Percentiles rank a stretch among this genome's conserved stretches.
Evolutionary conservation across 163 green algal species (phyloP).

Genomic region (Chlorella variabilis): DNA sequence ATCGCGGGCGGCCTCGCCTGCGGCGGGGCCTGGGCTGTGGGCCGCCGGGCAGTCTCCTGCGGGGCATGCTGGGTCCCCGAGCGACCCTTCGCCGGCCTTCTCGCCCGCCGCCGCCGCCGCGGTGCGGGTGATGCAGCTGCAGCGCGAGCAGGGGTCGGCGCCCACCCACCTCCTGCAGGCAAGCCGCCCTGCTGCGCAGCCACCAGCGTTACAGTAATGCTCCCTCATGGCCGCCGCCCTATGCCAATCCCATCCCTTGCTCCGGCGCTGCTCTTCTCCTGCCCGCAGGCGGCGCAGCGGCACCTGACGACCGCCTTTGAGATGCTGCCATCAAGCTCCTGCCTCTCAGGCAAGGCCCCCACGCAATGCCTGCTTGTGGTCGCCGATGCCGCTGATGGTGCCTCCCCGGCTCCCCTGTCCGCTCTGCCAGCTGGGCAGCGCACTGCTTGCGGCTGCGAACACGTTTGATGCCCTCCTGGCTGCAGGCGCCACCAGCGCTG

Average conservation of each 20-base stretch:
- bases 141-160: background rate
- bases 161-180: slow-evolving; percentile 9
- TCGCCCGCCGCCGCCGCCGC: background rate
- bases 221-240: too few species aligned
- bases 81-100: background rate
- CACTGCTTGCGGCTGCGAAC: background rate
- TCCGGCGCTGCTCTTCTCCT: too few species aligned
- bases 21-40: too few species aligned
- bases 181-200: background rate
- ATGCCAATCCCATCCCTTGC: background rate
- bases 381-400: background rate
- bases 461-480: background rate
- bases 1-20: too few species aligned
- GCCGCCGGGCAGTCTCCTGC: background rate
- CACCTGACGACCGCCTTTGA: slow-evolving; percentile 15
- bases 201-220: too few species aligned
- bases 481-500: too few species aligned
- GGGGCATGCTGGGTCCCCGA: background rate
- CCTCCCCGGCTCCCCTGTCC: too few species aligned
- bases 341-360: background rate
- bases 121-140: background rate
- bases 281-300: slow-evolving; percentile 23
- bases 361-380: background rate
- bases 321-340: background rate
- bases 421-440: background rate